Percentiles rank a stretch among this genome's conserved stretches.
These are phyloP conservation scores for Sclerotinia minor DNA, from an alignment of 2,329 filamentous ascomycete species.

Conservation along the genomic window DNA sequence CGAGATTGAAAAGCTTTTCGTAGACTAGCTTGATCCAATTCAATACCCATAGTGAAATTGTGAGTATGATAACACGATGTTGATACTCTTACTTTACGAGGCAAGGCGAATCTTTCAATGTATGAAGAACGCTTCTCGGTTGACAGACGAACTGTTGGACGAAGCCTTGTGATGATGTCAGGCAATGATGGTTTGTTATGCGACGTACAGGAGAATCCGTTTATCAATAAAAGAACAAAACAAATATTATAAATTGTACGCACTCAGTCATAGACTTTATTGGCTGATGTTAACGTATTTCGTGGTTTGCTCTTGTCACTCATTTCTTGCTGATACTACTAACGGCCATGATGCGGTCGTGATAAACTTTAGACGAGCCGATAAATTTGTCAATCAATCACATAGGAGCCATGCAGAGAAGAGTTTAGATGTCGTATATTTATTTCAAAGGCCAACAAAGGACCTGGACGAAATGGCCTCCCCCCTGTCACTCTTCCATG, in stretches of 20 bases:
- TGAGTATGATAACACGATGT: constrained; percentile 7
- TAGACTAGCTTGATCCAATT: constrained; percentile 38
- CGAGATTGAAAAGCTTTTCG: constrained; percentile 40
- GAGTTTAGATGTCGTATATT: constrained; percentile 12
- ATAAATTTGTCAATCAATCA: constrained; percentile 4
- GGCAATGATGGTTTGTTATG: constrained; percentile 10
- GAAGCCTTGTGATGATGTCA: constrained; percentile 27
- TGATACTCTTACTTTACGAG: constrained; percentile 10
- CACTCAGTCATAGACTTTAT: neutral
- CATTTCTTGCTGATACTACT: neutral
- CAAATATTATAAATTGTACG: neutral
- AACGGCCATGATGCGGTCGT: neutral
- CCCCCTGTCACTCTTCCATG: neutral
- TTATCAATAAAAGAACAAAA: neutral
- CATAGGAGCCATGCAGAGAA: neutral
- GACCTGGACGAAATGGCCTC: neutral
- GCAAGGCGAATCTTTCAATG: constrained; percentile 19
- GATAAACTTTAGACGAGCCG: neutral
- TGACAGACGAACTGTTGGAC: constrained; percentile 21
- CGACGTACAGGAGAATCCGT: neutral
- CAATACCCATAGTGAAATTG: constrained; percentile 32
- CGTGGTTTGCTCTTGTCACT: constrained; percentile 12
- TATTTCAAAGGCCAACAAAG: neutral
- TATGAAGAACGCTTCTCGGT: constrained; percentile 19
- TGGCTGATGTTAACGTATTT: neutral